Evolutionary conservation across 345 rosid species (phyloP), one percentile per base, ranked within the genome.

Genomic region (Noccaea bulbosa): DNA sequence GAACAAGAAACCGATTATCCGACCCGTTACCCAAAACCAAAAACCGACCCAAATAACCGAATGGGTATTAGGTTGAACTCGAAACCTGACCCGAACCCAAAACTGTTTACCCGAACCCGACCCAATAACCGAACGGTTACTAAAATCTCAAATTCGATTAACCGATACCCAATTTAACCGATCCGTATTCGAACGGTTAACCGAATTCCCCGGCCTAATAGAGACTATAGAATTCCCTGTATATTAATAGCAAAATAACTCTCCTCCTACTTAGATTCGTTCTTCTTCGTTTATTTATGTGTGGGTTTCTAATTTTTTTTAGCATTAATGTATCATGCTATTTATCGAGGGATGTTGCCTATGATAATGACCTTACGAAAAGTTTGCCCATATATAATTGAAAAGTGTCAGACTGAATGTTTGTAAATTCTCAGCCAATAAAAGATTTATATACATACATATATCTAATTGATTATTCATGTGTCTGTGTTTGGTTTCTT

Each of bases 391-490:
- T 64, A 69, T 48, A 62, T 37, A 69, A 54, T 75, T 75, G 56
- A 69, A 62, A 45, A 43, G 30, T 70, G 75, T 76, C 67, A 69
- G 79, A n/a, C 14, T 76, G 75, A 76, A 76, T 64, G 67, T 76
- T 76, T 70, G 27, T 63, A 55, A 47, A 62, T 47, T 56, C 62
- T 62, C 66, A 45, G 61, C 71, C 79, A 63, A 44, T 63, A 62
- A 68, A 52, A 53, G 33, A 12, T 27, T 27, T 60, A 50, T 44
- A 54, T 14, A 62, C 9, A 54, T 14, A 62, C 9, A n/a, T 16
- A 39, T 65, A 51, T 59, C 10, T 39, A 50, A 58, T 44, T 74
- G 34, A 12, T 50, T 43, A 45, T 62, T 69, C 52, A 8, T 53
- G 60, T 60, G 64, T 32, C 48, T 40, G 11, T 65, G 8, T 56